Evolutionary conservation across 1,284 basidiomycete genomes (phyloP).

Genomic region (Heterobasidion annosum): DNA sequence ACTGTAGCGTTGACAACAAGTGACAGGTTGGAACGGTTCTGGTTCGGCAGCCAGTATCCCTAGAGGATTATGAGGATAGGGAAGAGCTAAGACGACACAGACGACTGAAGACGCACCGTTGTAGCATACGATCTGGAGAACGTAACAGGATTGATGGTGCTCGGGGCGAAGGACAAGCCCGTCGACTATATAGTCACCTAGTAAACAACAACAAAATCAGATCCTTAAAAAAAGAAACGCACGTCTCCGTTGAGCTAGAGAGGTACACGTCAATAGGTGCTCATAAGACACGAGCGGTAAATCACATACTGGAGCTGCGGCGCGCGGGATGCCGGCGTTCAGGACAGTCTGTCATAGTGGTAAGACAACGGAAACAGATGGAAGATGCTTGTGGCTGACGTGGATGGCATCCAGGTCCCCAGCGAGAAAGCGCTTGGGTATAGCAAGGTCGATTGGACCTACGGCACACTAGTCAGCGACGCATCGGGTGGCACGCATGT

Average conservation of each 20-base stretch:
- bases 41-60: constrained; percentile 1
- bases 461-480: background rate
- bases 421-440: background rate
- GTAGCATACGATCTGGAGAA: background rate
- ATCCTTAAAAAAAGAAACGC: background rate
- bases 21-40: background rate
- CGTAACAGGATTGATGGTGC: background rate
- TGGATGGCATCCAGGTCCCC: background rate
- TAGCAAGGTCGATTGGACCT: background rate
- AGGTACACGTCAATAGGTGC: background rate
- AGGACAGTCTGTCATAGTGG: background rate
- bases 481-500: background rate
- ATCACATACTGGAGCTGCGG: background rate
- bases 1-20: background rate
- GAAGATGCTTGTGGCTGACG: background rate
- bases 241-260: constrained; percentile 1
- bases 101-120: background rate
- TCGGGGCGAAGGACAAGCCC: background rate
- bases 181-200: background rate
- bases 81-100: background rate
- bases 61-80: background rate
- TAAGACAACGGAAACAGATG: background rate
- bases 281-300: no score
- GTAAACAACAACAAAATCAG: background rate
- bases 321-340: background rate